Percentiles rank a stretch among this genome's conserved stretches.
Evolutionary conservation across 2,329 filamentous ascomycete species (phyloP).

Genomic region (Hypoxylon sp.): DNA sequence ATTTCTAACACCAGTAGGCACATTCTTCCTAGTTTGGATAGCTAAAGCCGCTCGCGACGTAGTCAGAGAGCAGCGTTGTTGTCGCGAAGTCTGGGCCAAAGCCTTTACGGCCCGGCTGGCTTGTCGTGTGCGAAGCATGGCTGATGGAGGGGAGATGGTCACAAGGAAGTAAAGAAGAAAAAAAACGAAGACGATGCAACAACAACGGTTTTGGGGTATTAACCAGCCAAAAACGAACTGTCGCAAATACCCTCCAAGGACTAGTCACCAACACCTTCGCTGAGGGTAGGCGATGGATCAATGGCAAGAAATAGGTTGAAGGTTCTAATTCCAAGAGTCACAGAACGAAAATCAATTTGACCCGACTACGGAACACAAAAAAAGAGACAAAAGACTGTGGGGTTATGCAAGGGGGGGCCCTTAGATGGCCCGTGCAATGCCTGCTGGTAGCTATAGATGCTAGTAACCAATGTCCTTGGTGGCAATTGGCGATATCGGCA

Average conservation of each 20-base stretch:
- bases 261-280: constrained; percentile 33
- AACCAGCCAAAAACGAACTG: constrained; percentile 7
- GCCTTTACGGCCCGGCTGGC: constrained; percentile 64
- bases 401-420: constrained; percentile 34
- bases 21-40: constrained; percentile 59
- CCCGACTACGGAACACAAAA: constrained; percentile 45
- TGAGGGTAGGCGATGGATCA: constrained; percentile 29
- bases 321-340: constrained; percentile 36
- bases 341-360: constrained; percentile 28
- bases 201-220: constrained; percentile 4
- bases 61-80: constrained; percentile 58
- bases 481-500: constrained; percentile 45
- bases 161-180: constrained; percentile 17
- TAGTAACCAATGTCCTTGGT: constrained; percentile 21
- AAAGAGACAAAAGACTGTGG: constrained; percentile 43
- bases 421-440: constrained; percentile 18
- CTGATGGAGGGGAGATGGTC: constrained; percentile 47
- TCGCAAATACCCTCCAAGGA: constrained; percentile 28
- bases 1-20: constrained; percentile 61
- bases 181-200: constrained; percentile 5
- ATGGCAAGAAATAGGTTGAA: constrained; percentile 38
- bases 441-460: constrained; percentile 3
- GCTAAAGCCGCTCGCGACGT: constrained; percentile 58
- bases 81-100: constrained; percentile 58
- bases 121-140: constrained; percentile 67